These are phyloP conservation scores for Prillingera fragicola DNA, from an alignment of 1,284 basidiomycete species.

Conservation along the genomic window DNA sequence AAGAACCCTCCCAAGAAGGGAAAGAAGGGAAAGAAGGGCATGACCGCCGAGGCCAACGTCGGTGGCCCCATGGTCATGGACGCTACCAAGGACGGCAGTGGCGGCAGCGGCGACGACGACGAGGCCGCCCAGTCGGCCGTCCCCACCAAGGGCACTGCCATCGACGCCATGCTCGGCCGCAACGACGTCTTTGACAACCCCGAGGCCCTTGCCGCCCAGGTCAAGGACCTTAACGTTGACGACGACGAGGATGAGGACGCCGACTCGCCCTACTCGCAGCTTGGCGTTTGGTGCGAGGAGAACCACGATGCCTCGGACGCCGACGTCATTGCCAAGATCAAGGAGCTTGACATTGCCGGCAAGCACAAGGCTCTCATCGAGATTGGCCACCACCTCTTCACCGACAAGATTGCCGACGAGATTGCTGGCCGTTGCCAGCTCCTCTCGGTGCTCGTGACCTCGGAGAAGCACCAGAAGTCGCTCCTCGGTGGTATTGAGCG, in stretches of 20 bases:
- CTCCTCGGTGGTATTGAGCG: constrained; percentile 85
- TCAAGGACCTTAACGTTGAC: constrained; percentile 73
- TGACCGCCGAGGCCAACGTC: constrained; percentile 44
- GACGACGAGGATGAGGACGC: constrained; percentile 76
- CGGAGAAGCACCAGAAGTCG: constrained; percentile 92
- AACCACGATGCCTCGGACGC: constrained; percentile 55
- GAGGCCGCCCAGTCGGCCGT: constrained; percentile 18
- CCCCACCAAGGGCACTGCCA: constrained; percentile 39
- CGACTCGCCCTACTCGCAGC: constrained; percentile 77
- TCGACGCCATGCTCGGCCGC: constrained; percentile 36
- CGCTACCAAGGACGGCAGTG: constrained; percentile 34
- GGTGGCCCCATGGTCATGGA: constrained; percentile 44
- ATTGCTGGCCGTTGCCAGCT: constrained; percentile 68
- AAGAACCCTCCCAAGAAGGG: constrained; percentile 87
- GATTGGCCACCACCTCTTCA: constrained; percentile 82
- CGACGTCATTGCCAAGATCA: constrained; percentile 75
- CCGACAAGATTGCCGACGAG: constrained; percentile 63
- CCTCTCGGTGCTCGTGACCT: constrained; percentile 61
- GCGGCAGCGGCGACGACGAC: constrained; percentile 27
- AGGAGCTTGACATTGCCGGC: constrained; percentile 87
- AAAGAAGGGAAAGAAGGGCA: constrained; percentile 55
- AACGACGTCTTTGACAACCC: constrained; percentile 32
- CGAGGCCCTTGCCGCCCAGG: constrained; percentile 65
- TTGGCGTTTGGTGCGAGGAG: constrained; percentile 82
- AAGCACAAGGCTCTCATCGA: constrained; percentile 90